Percentiles rank a stretch among this genome's conserved stretches.
Conservation (phyloP, 352 stramenopile species). For the Pythium aquatile region DNA sequence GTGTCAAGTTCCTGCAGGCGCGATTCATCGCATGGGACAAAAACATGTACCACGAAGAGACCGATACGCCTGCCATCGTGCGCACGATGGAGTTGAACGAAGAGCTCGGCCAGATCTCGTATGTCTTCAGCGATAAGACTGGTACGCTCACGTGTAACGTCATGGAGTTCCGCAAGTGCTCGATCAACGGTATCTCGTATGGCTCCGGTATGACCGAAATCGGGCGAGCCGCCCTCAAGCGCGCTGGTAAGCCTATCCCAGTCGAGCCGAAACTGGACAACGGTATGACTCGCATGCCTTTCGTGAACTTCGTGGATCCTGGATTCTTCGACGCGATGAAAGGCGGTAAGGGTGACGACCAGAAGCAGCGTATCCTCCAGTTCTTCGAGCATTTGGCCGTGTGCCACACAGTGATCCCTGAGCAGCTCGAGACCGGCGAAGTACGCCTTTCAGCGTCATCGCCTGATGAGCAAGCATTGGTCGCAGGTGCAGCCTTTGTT, state of each 20-base stretch:
- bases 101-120: conserved; percentile 74
- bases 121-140: conserved; percentile 92
- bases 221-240: conserved; percentile 54
- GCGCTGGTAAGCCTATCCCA: conserved; percentile 60
- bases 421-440: conserved; percentile 63
- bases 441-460: conserved; percentile 72
- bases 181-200: conserved; percentile 92
- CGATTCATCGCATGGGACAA: conserved; percentile 86
- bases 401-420: conserved; percentile 80
- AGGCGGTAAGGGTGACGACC: conserved; percentile 35
- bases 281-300: conserved; percentile 55
- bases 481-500: conserved; percentile 63
- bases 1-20: conserved; percentile 87
- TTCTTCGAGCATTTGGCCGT: conserved; percentile 89
- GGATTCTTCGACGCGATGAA: conserved; percentile 66
- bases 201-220: conserved; percentile 81
- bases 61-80: conserved; percentile 84
- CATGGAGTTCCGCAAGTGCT: conserved; percentile 97
- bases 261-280: conserved; percentile 59
- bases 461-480: conserved; percentile 84
- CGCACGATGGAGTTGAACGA: conserved; percentile 90
- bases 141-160: conserved; percentile 95
- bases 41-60: conserved; percentile 91
- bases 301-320: conserved; percentile 78
- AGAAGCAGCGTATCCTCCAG: conserved; percentile 54